Conservation (phyloP, 2,329 filamentous ascomycete genomes). For the Talaromyces sp. region DNA sequence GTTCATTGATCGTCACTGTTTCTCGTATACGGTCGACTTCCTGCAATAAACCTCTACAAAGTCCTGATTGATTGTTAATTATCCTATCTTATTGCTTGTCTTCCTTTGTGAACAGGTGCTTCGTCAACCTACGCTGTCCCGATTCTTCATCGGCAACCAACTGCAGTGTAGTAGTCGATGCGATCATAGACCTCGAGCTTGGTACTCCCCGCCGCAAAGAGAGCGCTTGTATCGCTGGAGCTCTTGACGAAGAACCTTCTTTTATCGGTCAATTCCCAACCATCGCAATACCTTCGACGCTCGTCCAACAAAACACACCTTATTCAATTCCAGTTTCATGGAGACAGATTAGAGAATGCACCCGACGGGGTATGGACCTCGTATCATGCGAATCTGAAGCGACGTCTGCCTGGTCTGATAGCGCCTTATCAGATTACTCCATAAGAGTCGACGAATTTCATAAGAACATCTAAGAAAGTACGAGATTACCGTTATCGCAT, state of each 20-base stretch:
- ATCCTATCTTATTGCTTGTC: neutral
- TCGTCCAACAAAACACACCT: neutral
- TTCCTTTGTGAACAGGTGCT: neutral
- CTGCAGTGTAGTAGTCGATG: neutral
- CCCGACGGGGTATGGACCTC: neutral
- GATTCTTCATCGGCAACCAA: neutral
- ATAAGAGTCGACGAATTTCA: neutral
- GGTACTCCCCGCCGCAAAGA: neutral
- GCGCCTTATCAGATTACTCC: neutral
- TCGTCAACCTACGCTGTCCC: neutral
- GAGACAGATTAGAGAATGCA: constrained; percentile 1
- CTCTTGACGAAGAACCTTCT: neutral
- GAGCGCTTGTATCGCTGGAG: neutral
- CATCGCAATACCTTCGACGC: neutral
- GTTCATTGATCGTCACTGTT: neutral
- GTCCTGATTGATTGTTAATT: neutral
- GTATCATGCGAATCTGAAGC: constrained; percentile 2
- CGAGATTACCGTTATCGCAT: neutral
- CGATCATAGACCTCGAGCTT: constrained; percentile 2
- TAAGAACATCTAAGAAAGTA: neutral
- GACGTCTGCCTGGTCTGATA: neutral
- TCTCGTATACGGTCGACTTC: neutral
- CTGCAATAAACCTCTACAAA: neutral
- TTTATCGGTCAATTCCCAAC: neutral
- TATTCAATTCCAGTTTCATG: neutral